phyloP scores from a whole-genome alignment of 805 yeast genomes.

The Saccharomycopsis synnaedendra region DNA sequence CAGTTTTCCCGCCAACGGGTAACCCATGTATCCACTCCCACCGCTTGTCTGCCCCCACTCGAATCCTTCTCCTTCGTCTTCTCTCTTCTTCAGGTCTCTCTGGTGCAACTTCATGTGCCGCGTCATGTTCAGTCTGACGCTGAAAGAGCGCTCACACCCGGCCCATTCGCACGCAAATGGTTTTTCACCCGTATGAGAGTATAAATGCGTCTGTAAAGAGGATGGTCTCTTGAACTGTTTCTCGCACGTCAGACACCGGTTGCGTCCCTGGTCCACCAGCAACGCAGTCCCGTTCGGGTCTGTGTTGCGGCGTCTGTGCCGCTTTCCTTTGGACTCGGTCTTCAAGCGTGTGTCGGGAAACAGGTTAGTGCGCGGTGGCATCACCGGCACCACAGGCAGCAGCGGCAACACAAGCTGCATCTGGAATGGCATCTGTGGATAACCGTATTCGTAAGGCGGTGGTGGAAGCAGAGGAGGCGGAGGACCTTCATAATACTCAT shows the following conservation, averaged over 20 bases:
- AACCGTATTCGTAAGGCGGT: too few species aligned
- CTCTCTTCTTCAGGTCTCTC: slow-evolving; percentile 18
- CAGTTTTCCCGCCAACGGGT: too few species aligned
- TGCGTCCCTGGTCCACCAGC: slow-evolving; percentile 14
- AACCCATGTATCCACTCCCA: too few species aligned
- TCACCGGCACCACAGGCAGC: too few species aligned
- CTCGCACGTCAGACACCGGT: slow-evolving; percentile 45
- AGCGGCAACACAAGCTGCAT: too few species aligned
- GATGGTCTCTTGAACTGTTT: slow-evolving; percentile 78
- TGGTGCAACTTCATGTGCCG: slow-evolving; percentile 65
- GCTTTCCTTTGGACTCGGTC: slow-evolving; percentile 3
- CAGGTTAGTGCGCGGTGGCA: not conserved
- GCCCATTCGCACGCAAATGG: slow-evolving; percentile 56
- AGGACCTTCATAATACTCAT: too few species aligned
- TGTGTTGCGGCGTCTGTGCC: slow-evolving; percentile 14
- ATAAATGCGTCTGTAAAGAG: slow-evolving; percentile 66
- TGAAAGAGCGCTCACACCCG: slow-evolving; percentile 57
- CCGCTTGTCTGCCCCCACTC: too few species aligned
- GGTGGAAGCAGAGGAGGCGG: too few species aligned
- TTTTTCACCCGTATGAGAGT: slow-evolving; percentile 76
- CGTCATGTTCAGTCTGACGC: slow-evolving; percentile 71
- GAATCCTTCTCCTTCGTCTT: not conserved
- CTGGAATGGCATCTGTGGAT: too few species aligned
- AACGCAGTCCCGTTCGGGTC: slow-evolving; percentile 9
- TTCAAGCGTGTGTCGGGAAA: not conserved